Evolutionary conservation across 108 stramenopile genomes (phyloP).

Genomic region (Cyclotella cryptica): DNA sequence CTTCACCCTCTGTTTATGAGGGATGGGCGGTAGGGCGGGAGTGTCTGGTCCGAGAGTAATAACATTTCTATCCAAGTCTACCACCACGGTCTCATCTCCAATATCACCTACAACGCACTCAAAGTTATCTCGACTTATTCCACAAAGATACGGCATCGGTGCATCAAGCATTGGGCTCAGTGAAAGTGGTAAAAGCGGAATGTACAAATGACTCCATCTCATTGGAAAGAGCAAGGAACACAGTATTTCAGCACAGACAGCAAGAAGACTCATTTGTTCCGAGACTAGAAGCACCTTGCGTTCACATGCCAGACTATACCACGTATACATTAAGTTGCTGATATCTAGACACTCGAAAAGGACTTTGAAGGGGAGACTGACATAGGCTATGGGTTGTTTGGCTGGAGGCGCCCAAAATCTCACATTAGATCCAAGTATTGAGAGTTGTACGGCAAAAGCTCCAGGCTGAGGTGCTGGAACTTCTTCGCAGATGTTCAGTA

Average conservation of each 20-base stretch:
- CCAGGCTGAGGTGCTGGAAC: slow-evolving; percentile 97
- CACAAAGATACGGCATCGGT: slow-evolving; percentile 90
- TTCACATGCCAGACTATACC: slow-evolving; percentile 88
- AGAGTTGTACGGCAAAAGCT: slow-evolving; percentile 84
- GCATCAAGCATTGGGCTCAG: slow-evolving; percentile 89
- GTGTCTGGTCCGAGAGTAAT: slow-evolving; percentile 69
- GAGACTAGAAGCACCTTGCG: slow-evolving; percentile 90
- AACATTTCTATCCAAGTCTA: slow-evolving; percentile 86
- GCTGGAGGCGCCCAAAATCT: slow-evolving; percentile 95
- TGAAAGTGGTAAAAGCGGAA: slow-evolving; percentile 83
- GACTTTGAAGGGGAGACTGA: slow-evolving; percentile 85
- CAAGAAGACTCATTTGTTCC: slow-evolving; percentile 86
- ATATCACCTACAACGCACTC: slow-evolving; percentile 72
- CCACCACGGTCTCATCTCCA: slow-evolving; percentile 83
- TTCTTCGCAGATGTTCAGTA: slow-evolving; percentile 94
- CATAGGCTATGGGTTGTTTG: slow-evolving; percentile 93
- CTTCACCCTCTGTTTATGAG: slow-evolving; percentile 76
- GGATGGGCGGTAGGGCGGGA: slow-evolving; percentile 66
- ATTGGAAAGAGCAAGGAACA: slow-evolving; percentile 94
- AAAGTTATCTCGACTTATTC: slow-evolving; percentile 85
- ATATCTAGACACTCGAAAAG: slow-evolving; percentile 93
- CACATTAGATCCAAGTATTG: slow-evolving; percentile 73
- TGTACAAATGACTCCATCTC: slow-evolving; percentile 93
- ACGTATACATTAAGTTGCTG: slow-evolving; percentile 76
- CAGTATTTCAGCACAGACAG: slow-evolving; percentile 92